Conservation (phyloP, 1,139 yeast species). For the Hemisphaericaspora subhashii region DNA sequence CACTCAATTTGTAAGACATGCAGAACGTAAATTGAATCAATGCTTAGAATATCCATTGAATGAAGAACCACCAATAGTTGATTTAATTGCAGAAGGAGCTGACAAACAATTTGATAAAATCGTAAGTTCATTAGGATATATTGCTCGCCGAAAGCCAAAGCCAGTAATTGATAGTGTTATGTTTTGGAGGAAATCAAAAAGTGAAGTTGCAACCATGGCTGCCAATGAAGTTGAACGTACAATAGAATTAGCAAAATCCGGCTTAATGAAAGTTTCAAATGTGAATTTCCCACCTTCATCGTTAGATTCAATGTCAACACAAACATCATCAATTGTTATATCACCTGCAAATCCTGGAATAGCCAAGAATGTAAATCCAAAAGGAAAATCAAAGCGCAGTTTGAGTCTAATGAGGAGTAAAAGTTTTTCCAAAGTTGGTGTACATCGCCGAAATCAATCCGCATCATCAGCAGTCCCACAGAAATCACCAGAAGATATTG, state of each 20-base stretch:
- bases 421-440: constrained; percentile 33
- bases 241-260: constrained; percentile 22
- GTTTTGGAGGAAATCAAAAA: constrained; percentile 94
- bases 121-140: constrained; percentile 82
- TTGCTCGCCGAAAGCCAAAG: constrained; percentile 86
- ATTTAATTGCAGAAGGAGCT: constrained; percentile 80
- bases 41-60: constrained; percentile 70
- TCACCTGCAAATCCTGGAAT: constrained; percentile 18
- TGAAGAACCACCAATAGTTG: constrained; percentile 79
- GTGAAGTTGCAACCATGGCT: constrained; percentile 81
- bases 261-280: constrained; percentile 12
- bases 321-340: constrained; percentile 4
- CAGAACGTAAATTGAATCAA: constrained; percentile 78
- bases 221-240: constrained; percentile 58
- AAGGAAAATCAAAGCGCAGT: constrained; percentile 35
- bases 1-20: constrained; percentile 91
- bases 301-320: background rate
- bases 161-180: constrained; percentile 96
- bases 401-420: constrained; percentile 43
- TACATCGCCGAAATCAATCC: constrained; percentile 43
- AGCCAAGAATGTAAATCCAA: constrained; percentile 14
- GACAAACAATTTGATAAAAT: constrained; percentile 86
- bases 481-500: background rate
- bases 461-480: constrained; percentile 23
- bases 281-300: background rate